These are phyloP conservation scores for Parachlorella kessleri DNA, from an alignment of 139 green algal genomes.

Conservation along the genomic window DNA sequence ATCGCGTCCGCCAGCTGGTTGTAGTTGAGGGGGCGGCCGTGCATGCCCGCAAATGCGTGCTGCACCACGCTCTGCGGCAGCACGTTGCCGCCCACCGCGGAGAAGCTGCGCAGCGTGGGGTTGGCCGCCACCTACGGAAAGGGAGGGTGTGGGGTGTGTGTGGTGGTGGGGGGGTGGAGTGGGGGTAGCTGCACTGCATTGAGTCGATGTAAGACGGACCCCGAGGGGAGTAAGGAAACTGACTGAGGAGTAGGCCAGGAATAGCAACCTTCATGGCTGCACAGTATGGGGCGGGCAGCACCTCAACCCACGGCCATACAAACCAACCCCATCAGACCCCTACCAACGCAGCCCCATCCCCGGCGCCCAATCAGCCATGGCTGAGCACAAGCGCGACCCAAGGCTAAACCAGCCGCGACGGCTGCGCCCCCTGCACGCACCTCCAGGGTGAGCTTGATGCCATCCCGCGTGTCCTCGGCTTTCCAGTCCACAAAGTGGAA, in stretches of 20 bases:
- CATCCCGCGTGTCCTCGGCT: constrained; percentile 94
- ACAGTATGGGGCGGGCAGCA: no score
- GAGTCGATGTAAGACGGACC: no score
- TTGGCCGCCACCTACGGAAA: constrained; percentile 71
- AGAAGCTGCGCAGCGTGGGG: constrained; percentile 75
- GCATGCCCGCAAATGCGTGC: constrained; percentile 77
- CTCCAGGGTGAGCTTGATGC: constrained; percentile 87
- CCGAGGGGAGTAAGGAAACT: no score
- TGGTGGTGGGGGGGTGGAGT: no score
- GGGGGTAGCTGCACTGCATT: no score
- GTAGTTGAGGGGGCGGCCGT: constrained; percentile 84
- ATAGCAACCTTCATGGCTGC: no score
- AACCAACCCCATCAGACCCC: not conserved
- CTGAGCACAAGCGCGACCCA: no score
- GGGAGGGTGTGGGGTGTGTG: not conserved
- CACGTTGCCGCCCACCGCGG: constrained; percentile 71
- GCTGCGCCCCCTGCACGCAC: constrained; percentile 32
- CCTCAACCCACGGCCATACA: no score
- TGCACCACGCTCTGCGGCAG: constrained; percentile 84
- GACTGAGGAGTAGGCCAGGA: no score
- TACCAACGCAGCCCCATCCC: not conserved
- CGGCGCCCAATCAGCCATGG: not conserved
- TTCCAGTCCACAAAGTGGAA: constrained; percentile 73
- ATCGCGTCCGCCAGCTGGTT: constrained; percentile 55
- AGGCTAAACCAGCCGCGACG: not conserved